These are phyloP conservation scores for Penicillium sp. DNA, from an alignment of 2,329 filamentous ascomycete species.

Conservation along the genomic window DNA sequence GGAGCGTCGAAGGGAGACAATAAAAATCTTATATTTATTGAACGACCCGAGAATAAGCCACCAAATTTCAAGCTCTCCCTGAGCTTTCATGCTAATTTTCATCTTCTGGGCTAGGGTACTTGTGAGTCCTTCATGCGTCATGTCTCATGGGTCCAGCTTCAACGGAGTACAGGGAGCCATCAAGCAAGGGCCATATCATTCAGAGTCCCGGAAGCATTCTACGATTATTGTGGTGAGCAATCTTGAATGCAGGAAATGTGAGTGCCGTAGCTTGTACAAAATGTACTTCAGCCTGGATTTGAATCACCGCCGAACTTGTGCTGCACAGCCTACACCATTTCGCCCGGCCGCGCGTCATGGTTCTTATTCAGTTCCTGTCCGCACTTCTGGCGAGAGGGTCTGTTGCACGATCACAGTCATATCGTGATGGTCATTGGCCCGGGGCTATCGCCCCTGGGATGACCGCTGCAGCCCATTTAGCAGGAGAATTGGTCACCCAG, in stretches of 20 bases:
- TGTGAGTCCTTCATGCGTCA: constrained; percentile 15
- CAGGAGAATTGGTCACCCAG: neutral
- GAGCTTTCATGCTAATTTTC: constrained; percentile 7
- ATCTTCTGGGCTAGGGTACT: constrained; percentile 12
- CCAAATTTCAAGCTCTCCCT: neutral
- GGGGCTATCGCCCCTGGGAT: constrained; percentile 7
- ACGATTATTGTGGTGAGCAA: neutral
- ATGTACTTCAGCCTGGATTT: constrained; percentile 10
- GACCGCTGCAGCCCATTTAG: constrained; percentile 14
- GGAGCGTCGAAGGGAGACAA: neutral
- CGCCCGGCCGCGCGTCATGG: constrained; percentile 22
- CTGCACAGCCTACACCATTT: constrained; percentile 10
- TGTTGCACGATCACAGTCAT: neutral
- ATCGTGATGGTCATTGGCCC: constrained; percentile 1
- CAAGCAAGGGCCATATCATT: constrained; percentile 3
- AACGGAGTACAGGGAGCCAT: constrained; percentile 14
- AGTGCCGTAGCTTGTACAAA: constrained; percentile 5
- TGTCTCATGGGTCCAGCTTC: constrained; percentile 12
- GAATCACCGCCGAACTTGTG: constrained; percentile 9
- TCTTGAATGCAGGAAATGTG: neutral
- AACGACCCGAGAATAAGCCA: neutral
- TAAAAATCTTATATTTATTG: constrained; percentile 13
- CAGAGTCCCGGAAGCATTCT: neutral
- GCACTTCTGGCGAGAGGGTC: constrained; percentile 8
- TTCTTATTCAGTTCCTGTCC: constrained; percentile 18